phyloP scores from a whole-genome alignment of 2,329 filamentous ascomycete species.

The Pyrenochaeta sp. region DNA sequence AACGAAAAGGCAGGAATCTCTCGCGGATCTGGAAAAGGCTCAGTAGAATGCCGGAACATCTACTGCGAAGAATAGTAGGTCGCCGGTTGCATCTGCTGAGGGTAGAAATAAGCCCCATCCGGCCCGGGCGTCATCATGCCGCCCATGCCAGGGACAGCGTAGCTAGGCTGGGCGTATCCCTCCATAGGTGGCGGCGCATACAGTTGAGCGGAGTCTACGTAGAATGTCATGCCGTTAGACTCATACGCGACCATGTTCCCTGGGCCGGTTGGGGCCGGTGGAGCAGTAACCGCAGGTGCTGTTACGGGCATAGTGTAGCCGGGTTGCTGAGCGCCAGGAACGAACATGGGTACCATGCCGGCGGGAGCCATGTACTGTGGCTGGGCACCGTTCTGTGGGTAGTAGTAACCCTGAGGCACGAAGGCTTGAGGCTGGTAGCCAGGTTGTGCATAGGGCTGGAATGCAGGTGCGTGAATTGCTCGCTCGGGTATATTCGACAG shows the following conservation, averaged over 20 bases:
- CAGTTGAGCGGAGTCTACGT: constrained; percentile 82
- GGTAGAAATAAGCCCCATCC: constrained; percentile 66
- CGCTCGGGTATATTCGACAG: constrained; percentile 92
- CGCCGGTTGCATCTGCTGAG: constrained; percentile 58
- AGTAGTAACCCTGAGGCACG: constrained; percentile 68
- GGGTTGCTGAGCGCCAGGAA: constrained; percentile 63
- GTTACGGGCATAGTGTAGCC: constrained; percentile 52
- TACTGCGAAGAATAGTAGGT: constrained; percentile 66
- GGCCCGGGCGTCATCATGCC: constrained; percentile 77
- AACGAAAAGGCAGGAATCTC: neutral
- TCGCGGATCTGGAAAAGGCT: neutral
- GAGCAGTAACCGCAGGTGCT: constrained; percentile 44
- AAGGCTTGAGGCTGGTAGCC: constrained; percentile 59
- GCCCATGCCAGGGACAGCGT: constrained; percentile 71
- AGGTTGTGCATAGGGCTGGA: constrained; percentile 72
- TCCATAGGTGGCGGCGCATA: constrained; percentile 57
- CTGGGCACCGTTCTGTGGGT: constrained; percentile 54
- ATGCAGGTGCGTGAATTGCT: constrained; percentile 87
- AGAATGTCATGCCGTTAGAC: constrained; percentile 95
- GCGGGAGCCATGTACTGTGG: constrained; percentile 56
- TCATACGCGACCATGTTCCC: constrained; percentile 78
- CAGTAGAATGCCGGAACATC: neutral
- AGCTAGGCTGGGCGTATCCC: constrained; percentile 54
- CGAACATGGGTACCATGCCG: constrained; percentile 64
- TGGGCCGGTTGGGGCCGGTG: constrained; percentile 50